Evolutionary conservation across 306 rosid genomes (phyloP).

Genomic region (Vigna nakashimae): DNA sequence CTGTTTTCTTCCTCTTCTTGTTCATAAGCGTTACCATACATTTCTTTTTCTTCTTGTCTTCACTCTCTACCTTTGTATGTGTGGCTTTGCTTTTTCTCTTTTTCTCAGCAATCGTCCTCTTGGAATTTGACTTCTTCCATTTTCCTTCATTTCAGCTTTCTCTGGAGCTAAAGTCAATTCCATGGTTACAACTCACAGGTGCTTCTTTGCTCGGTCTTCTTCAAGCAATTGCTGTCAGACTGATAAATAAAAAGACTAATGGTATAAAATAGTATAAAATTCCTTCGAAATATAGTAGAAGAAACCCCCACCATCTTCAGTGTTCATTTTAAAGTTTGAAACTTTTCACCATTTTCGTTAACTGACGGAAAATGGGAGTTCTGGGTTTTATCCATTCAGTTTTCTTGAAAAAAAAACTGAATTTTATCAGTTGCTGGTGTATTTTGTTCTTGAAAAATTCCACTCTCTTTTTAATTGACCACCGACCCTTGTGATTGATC

Average conservation of each 20-base stretch:
- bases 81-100: neutral
- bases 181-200: no score
- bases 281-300: neutral
- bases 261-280: no score
- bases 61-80: neutral
- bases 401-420: neutral
- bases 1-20: neutral
- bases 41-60: neutral
- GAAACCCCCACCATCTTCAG: neutral
- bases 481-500: no score
- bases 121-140: neutral
- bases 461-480: no score
- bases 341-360: neutral
- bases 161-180: conserved; percentile 26
- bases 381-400: no score
- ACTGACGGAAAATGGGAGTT: neutral
- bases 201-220: conserved; percentile 19
- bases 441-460: no score
- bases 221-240: conserved; percentile 5
- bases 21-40: neutral
- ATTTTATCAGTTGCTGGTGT: neutral
- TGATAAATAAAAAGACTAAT: neutral
- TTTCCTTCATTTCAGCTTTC: conserved; percentile 20
- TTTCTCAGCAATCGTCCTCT: neutral
- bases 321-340: conserved; percentile 2